Percentiles rank a stretch among this genome's conserved stretches.
Evolutionary conservation across 202 grass and related monocot genomes (phyloP).

Genomic region (Eragrostis tef): DNA sequence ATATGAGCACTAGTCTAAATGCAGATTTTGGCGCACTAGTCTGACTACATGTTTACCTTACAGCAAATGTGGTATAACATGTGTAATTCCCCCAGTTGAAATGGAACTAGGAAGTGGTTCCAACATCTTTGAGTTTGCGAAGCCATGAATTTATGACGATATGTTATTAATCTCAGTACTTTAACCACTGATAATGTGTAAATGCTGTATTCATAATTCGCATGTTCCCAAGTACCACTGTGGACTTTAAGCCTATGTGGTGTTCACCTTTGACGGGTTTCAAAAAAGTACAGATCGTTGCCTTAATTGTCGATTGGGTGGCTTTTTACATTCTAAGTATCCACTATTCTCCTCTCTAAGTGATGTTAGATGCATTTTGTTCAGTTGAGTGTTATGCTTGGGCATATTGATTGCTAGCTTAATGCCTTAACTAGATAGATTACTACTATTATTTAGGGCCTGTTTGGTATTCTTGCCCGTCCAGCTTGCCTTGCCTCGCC

Average conservation of each 20-base stretch:
- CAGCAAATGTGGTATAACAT: neutral
- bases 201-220: slow-evolving; percentile 10
- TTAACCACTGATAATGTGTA: neutral
- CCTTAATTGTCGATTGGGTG: neutral
- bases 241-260: neutral
- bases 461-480: too few relatives aligned
- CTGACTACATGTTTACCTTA: neutral
- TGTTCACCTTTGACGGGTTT: neutral
- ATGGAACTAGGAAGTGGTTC: neutral
- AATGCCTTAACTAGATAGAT: neutral
- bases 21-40: neutral
- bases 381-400: neutral
- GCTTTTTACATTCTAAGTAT: neutral
- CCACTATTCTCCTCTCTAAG: neutral
- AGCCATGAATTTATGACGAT: neutral
- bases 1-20: neutral
- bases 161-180: neutral
- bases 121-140: neutral
- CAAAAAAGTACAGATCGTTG: neutral
- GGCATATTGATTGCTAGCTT: neutral
- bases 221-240: neutral
- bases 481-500: too few relatives aligned
- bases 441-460: slow-evolving; percentile 19
- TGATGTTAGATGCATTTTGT: neutral
- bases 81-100: neutral